Evolutionary conservation across 768 basidiomycete species (phyloP), one percentile per base, ranked within the genome.

Genomic region (Rhizopogon vinicolor): DNA sequence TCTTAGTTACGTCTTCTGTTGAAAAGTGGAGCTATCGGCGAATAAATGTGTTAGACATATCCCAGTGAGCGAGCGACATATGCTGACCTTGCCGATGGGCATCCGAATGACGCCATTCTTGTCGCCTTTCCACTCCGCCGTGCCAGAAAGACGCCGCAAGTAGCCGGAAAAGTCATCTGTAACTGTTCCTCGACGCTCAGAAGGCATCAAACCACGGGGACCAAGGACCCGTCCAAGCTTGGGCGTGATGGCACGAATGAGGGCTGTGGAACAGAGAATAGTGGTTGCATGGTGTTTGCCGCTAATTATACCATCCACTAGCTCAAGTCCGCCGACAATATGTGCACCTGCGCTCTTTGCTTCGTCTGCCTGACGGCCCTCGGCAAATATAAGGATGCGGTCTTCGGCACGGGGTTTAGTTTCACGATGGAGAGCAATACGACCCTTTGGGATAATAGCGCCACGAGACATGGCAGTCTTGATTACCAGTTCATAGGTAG

Each of bases 151-250:
- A 48, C 83, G 82, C 62, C 83, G 79, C 54, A 99, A 85, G 60
- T 89, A 95, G 12, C 84, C 85, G 13, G 79, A 86, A 41, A 98
- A 78, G 57, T 98, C 92, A 49, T 93, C 90, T 1, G 92, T 91
- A 18, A 98, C 96, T 1, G 95, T 95, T 5, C 97, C 97, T 55
- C 94, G 81, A 68, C 94, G 86, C 58, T 89, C 91, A 7, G 91
- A 89, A 10, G 97, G 97, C 95, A 99, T 97, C 44, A 98, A 74
- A 54, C 96, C 96, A 51, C 91, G 84, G 41, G 93, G 95, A 62
- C 96, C 85, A 72, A 90, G 75, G 70, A 88, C 73, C 74, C 91
- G 74, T 69, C 84, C 94, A 2, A 98, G 79, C 64, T 82, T 86
- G 5, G 89, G 84, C 12, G 88, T 86, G 58, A 98, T 91, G 33